Conservation (phyloP, 2,329 filamentous ascomycete genomes). For the Penicillium brasilianum region DNA sequence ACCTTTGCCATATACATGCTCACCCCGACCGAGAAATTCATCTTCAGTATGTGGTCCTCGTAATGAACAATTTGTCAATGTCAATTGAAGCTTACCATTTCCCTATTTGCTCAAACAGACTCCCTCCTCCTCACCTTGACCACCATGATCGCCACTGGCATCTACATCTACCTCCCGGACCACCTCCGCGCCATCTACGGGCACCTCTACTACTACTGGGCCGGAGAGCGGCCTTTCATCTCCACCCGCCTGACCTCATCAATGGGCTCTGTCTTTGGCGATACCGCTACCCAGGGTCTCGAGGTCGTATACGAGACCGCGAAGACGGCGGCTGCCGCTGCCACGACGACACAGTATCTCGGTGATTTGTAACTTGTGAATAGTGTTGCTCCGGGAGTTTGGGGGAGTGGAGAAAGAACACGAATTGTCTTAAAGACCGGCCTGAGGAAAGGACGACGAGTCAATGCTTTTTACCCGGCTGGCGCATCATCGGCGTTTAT, state of each 20-base stretch:
- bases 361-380: constrained; percentile 38
- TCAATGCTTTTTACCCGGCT: constrained; percentile 15
- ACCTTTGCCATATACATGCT: constrained; percentile 98
- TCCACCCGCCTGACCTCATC: constrained; percentile 38
- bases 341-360: constrained; percentile 40
- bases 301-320: constrained; percentile 57
- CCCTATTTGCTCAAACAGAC: constrained; percentile 59
- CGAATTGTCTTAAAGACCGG: constrained; percentile 2
- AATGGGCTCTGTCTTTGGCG: constrained; percentile 41
- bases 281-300: constrained; percentile 36
- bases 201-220: constrained; percentile 93
- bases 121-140: constrained; percentile 89
- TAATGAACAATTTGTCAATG: neutral
- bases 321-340: constrained; percentile 51
- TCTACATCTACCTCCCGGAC: constrained; percentile 89
- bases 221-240: constrained; percentile 66
- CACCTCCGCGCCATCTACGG: constrained; percentile 82
- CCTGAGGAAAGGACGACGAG: neutral
- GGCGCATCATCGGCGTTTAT: constrained; percentile 38
- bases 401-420: constrained; percentile 8
- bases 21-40: constrained; percentile 92
- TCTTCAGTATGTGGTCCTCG: constrained; percentile 75
- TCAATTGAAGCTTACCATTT: constrained; percentile 6
- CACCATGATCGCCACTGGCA: constrained; percentile 83
- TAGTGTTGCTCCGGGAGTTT: neutral